Conservation (phyloP, 306 rosid species). For the Gillenia trifoliata region DNA sequence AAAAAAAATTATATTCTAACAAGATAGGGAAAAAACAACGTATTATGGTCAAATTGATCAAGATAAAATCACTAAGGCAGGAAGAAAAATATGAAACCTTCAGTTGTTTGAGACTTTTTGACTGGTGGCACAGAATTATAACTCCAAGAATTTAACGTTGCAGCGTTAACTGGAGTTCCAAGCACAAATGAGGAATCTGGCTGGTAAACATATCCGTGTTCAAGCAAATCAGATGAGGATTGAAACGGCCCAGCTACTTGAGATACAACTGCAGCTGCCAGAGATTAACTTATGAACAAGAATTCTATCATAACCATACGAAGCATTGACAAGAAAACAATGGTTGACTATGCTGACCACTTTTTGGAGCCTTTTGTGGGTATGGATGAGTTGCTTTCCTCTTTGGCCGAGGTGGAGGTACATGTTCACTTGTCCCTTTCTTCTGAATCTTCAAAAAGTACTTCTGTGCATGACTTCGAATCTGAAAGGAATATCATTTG, state of each 20-base stretch:
- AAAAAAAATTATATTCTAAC: not conserved
- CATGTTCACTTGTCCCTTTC: conserved; percentile 82
- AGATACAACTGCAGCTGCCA: conserved; percentile 44
- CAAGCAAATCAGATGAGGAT: conserved; percentile 50
- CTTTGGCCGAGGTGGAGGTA: conserved; percentile 97
- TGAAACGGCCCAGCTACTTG: conserved; percentile 45
- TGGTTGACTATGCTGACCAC: conserved; percentile 31
- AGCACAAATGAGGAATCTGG: conserved; percentile 60
- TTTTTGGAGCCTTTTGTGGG: conserved; percentile 92
- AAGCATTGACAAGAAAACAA: conserved; percentile 9
- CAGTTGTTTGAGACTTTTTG: conserved; percentile 40
- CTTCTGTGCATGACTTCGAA: conserved; percentile 96
- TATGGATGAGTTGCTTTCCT: conserved; percentile 93
- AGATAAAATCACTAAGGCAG: not conserved
- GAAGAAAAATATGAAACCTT: conserved; percentile 47
- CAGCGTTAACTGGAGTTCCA: conserved; percentile 47
- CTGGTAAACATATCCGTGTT: conserved; percentile 43
- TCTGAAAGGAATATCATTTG: conserved; percentile 38
- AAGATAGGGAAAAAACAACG: not conserved
- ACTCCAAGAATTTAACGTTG: conserved; percentile 65
- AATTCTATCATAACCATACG: not conserved
- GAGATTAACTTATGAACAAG: conserved; percentile 13
- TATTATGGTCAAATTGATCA: not conserved
- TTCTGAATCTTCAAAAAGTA: conserved; percentile 93
- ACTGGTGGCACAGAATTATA: conserved; percentile 39